Evolutionary conservation across 192 early-diverging fungal genomes (phyloP).

Genomic region (Gigaspora rosea): DNA sequence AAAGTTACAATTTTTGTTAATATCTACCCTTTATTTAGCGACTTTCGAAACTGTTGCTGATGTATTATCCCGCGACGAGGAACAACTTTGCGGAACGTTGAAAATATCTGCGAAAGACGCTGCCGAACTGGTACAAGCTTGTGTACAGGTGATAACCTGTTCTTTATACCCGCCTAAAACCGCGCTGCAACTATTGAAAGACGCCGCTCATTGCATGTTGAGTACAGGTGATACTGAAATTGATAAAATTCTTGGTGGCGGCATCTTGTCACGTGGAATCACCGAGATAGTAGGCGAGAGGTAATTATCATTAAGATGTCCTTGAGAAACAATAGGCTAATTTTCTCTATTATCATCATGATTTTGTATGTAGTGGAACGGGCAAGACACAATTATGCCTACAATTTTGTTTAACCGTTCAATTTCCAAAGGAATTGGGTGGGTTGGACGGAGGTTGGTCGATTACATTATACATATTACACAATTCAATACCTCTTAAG

Average conservation of each 20-base stretch:
- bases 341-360: not conserved
- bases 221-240: conserved; percentile 55
- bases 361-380: conserved; percentile 52
- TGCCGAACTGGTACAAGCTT: conserved; percentile 8
- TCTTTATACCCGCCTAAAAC: conserved; percentile 22
- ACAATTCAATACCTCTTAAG: too few species aligned
- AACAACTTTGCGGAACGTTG: not conserved
- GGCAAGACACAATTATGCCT: conserved; percentile 90
- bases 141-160: conserved; percentile 1
- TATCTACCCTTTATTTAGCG: not conserved
- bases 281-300: conserved; percentile 76
- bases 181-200: conserved; percentile 36
- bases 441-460: conserved; percentile 60
- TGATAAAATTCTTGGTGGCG: conserved; percentile 61
- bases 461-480: not conserved
- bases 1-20: too few species aligned
- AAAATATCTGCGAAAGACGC: conserved; percentile 15
- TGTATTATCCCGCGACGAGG: not conserved
- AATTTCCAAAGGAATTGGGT: conserved; percentile 58
- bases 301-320: conserved; percentile 30
- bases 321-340: not conserved
- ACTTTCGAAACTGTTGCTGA: conserved; percentile 22
- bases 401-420: conserved; percentile 74
- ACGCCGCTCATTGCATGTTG: conserved; percentile 39
- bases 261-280: conserved; percentile 59